These are phyloP conservation scores for Boechera stricta DNA, from an alignment of 345 rosid species.

Conservation along the genomic window DNA sequence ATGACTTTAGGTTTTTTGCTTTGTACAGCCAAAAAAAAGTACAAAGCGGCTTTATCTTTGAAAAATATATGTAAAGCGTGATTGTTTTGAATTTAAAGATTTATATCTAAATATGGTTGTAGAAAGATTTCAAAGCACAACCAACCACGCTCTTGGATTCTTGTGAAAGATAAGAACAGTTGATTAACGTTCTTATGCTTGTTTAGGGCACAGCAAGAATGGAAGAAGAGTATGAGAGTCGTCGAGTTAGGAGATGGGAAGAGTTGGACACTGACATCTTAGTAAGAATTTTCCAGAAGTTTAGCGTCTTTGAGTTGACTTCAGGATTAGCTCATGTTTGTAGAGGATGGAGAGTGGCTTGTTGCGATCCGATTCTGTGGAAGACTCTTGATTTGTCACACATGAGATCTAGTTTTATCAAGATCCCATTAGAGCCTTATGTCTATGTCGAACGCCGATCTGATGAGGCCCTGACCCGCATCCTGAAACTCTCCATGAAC, in stretches of 20 bases:
- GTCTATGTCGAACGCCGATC: constrained; percentile 71
- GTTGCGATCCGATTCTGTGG: constrained; percentile 89
- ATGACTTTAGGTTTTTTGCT: too few relatives aligned
- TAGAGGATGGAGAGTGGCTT: constrained; percentile 77
- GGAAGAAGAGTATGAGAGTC: constrained; percentile 55
- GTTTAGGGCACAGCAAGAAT: constrained; percentile 24
- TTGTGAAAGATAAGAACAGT: background rate
- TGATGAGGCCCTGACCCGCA: constrained; percentile 59
- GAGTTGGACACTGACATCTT: constrained; percentile 72
- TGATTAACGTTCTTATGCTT: constrained; percentile 14
- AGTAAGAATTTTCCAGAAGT: constrained; percentile 68
- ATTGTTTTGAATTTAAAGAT: too few relatives aligned
- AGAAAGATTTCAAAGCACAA: too few relatives aligned
- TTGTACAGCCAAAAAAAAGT: too few relatives aligned
- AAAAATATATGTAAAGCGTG: too few relatives aligned
- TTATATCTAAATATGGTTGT: too few relatives aligned
- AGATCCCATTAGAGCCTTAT: constrained; percentile 71
- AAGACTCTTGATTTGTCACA: constrained; percentile 77
- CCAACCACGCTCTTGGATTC: background rate
- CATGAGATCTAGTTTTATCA: constrained; percentile 73
- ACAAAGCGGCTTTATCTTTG: too few relatives aligned
- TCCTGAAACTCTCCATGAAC: constrained; percentile 67
- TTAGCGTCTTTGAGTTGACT: constrained; percentile 59
- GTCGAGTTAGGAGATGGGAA: constrained; percentile 71
- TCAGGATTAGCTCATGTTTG: constrained; percentile 82